A percentile compares a stretch with the other conserved stretches of the same genome.
phyloP scores from a whole-genome alignment of 768 basidiomycete genomes.

The Peribolospora kevripleyi region DNA sequence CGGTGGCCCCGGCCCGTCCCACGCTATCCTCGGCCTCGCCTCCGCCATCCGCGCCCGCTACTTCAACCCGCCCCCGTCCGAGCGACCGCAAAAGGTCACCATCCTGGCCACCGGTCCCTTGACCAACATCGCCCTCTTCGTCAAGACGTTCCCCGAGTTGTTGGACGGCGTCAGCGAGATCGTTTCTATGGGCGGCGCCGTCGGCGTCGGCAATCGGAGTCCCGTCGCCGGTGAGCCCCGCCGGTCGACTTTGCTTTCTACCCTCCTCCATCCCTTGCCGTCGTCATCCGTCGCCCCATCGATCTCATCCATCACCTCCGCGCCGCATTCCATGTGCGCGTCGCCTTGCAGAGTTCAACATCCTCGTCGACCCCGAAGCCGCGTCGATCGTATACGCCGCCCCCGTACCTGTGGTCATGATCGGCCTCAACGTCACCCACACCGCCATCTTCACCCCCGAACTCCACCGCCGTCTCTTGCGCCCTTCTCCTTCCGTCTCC shows the following conservation, averaged over 20 bases:
- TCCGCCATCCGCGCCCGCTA: no score
- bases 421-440: conserved; percentile 53
- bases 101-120: conserved; percentile 58
- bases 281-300: no score
- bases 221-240: conserved; percentile 36
- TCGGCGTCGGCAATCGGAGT: conserved; percentile 57
- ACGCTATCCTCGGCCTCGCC: no score
- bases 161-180: conserved; percentile 37
- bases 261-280: no score
- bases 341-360: conserved; percentile 39
- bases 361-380: conserved; percentile 61
- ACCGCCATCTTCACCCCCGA: conserved; percentile 44
- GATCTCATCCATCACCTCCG: neutral
- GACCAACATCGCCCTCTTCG: conserved; percentile 56
- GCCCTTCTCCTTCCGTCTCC: conserved; percentile 9
- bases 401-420: conserved; percentile 31
- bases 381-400: conserved; percentile 53
- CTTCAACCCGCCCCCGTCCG: conserved; percentile 25
- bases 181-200: conserved; percentile 79
- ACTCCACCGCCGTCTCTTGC: conserved; percentile 33
- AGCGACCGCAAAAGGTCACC: conserved; percentile 45
- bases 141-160: conserved; percentile 29
- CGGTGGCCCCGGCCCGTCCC: no score
- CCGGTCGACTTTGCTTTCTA: no score
- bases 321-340: conserved; percentile 4